Conservation (phyloP, 306 rosid species). For the peach (Prunus persica) region DNA sequence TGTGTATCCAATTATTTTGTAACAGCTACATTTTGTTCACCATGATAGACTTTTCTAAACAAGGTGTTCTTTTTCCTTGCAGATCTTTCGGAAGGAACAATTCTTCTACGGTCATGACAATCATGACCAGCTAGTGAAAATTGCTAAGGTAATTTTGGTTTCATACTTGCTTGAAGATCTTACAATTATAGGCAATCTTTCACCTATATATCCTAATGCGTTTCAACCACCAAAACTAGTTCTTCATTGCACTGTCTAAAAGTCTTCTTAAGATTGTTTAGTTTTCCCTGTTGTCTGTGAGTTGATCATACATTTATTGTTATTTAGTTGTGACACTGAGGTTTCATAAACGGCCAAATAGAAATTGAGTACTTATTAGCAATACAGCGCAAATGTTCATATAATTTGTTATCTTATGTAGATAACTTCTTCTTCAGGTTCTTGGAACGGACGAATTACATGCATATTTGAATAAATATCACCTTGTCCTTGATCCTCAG, state of each 20-base stretch:
- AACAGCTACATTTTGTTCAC: neutral
- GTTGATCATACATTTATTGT: neutral
- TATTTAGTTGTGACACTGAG: neutral
- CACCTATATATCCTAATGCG: neutral
- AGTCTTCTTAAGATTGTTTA: neutral
- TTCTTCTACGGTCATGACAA: conserved; percentile 35
- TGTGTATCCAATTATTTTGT: neutral
- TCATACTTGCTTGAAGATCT: neutral
- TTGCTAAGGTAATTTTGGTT: conserved; percentile 35
- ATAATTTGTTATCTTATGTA: neutral
- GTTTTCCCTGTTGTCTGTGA: neutral
- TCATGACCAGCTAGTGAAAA: conserved; percentile 47
- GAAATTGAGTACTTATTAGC: neutral
- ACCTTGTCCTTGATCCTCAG: conserved; percentile 46
- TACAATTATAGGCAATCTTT: neutral
- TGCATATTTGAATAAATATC: conserved; percentile 44
- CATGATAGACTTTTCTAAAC: neutral
- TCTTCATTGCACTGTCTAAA: neutral
- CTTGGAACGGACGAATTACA: conserved; percentile 49
- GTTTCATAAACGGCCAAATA: neutral
- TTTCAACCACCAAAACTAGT: neutral
- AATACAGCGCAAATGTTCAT: neutral
- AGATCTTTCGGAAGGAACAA: conserved; percentile 49
- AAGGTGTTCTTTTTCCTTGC: conserved; percentile 2
- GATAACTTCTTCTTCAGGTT: conserved; percentile 30